A percentile compares a stretch with the other conserved stretches of the same genome.
Conservation (phyloP, 768 basidiomycete genomes). For the Boletus sp. region DNA sequence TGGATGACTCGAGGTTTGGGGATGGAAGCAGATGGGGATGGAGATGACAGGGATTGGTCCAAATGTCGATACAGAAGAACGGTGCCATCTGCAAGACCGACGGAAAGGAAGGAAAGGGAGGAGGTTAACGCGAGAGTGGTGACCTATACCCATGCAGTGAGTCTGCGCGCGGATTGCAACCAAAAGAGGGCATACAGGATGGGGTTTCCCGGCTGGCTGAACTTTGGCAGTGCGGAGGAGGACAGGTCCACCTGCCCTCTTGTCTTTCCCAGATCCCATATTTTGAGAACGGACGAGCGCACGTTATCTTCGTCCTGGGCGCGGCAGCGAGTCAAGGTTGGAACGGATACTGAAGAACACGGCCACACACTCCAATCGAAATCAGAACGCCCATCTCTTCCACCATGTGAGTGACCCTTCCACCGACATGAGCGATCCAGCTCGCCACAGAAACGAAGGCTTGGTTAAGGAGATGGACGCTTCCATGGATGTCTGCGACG, state of each 20-base stretch:
- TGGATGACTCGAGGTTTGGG: slow-evolving; percentile 85
- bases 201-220: slow-evolving; percentile 72
- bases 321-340: slow-evolving; percentile 8
- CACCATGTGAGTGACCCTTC: slow-evolving; percentile 83
- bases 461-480: slow-evolving; percentile 70
- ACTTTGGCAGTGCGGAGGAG: slow-evolving; percentile 76
- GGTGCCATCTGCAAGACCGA: slow-evolving; percentile 94
- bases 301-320: slow-evolving; percentile 72
- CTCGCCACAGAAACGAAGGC: slow-evolving; percentile 69
- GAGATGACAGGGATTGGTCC: slow-evolving; percentile 80
- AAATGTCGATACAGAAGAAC: slow-evolving; percentile 90
- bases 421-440: slow-evolving; percentile 79
- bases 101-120: slow-evolving; percentile 78
- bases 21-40: slow-evolving; percentile 65
- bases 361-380: slow-evolving; percentile 76
- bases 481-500: slow-evolving; percentile 85
- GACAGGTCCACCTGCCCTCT: slow-evolving; percentile 57
- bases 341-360: background rate
- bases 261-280: slow-evolving; percentile 85
- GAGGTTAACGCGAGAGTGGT: slow-evolving; percentile 78
- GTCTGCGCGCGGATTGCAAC: background rate
- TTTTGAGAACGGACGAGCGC: slow-evolving; percentile 70
- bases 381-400: slow-evolving; percentile 80
- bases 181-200: slow-evolving; percentile 52
- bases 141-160: slow-evolving; percentile 42